Conservation (phyloP, 371 early-diverging fungal species). For the Mucor indicus region DNA sequence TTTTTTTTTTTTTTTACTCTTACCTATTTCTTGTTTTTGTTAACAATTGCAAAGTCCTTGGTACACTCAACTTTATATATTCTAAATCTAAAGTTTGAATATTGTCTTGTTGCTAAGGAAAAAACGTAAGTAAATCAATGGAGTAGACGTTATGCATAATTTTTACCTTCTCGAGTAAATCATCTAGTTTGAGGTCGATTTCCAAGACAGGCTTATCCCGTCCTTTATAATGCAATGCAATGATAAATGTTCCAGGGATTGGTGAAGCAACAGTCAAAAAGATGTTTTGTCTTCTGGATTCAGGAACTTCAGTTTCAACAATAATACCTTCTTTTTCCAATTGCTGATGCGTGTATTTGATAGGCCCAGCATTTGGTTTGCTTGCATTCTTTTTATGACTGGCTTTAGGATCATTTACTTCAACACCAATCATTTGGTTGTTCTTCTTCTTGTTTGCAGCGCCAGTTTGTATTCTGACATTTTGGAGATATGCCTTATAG, state of each 20-base stretch:
- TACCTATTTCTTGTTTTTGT: slow-evolving; percentile 47
- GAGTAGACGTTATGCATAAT: neutral
- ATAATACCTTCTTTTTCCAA: slow-evolving; percentile 90
- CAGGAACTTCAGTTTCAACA: slow-evolving; percentile 85
- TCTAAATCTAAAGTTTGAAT: slow-evolving; percentile 83
- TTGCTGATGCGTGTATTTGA: slow-evolving; percentile 79
- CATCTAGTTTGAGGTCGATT: slow-evolving; percentile 93
- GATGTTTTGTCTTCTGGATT: slow-evolving; percentile 72
- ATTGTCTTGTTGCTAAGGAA: slow-evolving; percentile 80
- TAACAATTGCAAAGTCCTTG: slow-evolving; percentile 37
- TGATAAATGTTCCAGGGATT: slow-evolving; percentile 84
- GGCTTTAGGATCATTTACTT: slow-evolving; percentile 8
- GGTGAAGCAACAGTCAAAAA: slow-evolving; percentile 86
- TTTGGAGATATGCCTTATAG: slow-evolving; percentile 93
- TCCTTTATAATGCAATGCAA: slow-evolving; percentile 78
- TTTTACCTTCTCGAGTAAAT: slow-evolving; percentile 76
- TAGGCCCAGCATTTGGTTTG: slow-evolving; percentile 39
- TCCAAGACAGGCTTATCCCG: slow-evolving; percentile 93
- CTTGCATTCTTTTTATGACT: neutral
- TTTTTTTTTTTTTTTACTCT: no score
- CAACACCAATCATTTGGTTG: slow-evolving; percentile 46
- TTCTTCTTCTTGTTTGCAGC: slow-evolving; percentile 46
- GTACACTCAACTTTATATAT: slow-evolving; percentile 80
- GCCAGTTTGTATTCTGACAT: slow-evolving; percentile 83
- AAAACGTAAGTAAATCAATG: neutral